phyloP scores from a whole-genome alignment of 2,329 filamentous ascomycete species.

The Monilinia fructigena region DNA sequence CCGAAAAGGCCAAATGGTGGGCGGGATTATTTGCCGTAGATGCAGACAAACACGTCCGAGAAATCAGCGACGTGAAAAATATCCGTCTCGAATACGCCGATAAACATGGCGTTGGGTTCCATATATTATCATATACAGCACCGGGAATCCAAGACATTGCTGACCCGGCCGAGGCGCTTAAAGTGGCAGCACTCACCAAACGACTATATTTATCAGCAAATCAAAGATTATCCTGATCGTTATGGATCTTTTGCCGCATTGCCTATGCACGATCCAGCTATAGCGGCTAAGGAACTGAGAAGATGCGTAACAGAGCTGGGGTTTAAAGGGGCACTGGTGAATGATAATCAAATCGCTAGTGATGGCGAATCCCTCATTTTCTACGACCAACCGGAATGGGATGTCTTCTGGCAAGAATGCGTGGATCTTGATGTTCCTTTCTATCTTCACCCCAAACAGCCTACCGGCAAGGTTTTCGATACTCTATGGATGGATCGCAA shows the following conservation, averaged over 20 bases:
- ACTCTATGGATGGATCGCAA: constrained; percentile 58
- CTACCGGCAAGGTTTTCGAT: constrained; percentile 55
- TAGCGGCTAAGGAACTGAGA: constrained; percentile 51
- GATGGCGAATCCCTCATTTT: constrained; percentile 63
- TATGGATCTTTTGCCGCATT: constrained; percentile 51
- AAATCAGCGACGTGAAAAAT: constrained; percentile 51
- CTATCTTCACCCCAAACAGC: constrained; percentile 60
- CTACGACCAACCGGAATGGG: constrained; percentile 61
- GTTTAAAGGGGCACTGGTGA: constrained; percentile 63
- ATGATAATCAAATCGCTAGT: constrained; percentile 60
- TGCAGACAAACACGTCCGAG: constrained; percentile 54
- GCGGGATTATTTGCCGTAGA: constrained; percentile 59
- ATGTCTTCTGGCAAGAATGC: constrained; percentile 59
- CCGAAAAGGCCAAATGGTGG: constrained; percentile 53
- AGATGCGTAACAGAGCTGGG: constrained; percentile 55
- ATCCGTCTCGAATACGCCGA: constrained; percentile 47
- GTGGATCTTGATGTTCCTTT: constrained; percentile 62
- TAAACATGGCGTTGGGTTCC: constrained; percentile 50
- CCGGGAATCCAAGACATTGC: constrained; percentile 50
- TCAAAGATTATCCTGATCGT: constrained; percentile 40
- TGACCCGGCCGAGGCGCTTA: constrained; percentile 45
- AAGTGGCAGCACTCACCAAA: constrained; percentile 44
- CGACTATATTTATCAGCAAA: constrained; percentile 32
- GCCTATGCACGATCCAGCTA: constrained; percentile 53
- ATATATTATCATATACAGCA: constrained; percentile 50